These are phyloP conservation scores for Cutaneotrichosporon cyanovorans DNA, from an alignment of 1,284 basidiomycete species.

Conservation along the genomic window DNA sequence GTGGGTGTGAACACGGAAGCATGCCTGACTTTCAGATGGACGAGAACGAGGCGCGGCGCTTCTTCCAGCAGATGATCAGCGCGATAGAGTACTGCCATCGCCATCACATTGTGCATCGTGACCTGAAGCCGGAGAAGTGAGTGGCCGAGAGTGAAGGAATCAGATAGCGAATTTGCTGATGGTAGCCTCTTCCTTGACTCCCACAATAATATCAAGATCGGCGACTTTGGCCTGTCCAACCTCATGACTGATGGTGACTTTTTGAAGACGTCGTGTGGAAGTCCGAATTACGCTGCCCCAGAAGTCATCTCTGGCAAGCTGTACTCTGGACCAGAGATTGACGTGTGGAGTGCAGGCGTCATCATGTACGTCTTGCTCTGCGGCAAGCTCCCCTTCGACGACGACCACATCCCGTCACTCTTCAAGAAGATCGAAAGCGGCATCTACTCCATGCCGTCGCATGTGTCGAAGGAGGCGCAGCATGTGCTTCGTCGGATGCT, in stretches of 20 bases:
- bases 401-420: slow-evolving; percentile 81
- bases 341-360: slow-evolving; percentile 95
- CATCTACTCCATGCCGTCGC: slow-evolving; percentile 69
- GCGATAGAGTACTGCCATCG: slow-evolving; percentile 92
- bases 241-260: slow-evolving; percentile 93
- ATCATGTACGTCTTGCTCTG: slow-evolving; percentile 94
- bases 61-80: slow-evolving; percentile 94
- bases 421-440: slow-evolving; percentile 92
- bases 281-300: slow-evolving; percentile 92
- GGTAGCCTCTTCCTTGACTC: slow-evolving; percentile 49
- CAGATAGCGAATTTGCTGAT: slow-evolving; percentile 2
- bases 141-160: slow-evolving; percentile 15
- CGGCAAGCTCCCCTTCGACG: slow-evolving; percentile 86
- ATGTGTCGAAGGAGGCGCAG: slow-evolving; percentile 67
- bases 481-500: slow-evolving; percentile 78
- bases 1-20: slow-evolving; percentile 16
- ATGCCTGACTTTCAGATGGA: slow-evolving; percentile 55
- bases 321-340: slow-evolving; percentile 91
- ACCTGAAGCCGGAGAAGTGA: slow-evolving; percentile 87
- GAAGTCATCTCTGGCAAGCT: slow-evolving; percentile 88
- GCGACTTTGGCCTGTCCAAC: slow-evolving; percentile 89
- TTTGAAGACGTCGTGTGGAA: slow-evolving; percentile 87
- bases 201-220: slow-evolving; percentile 70
- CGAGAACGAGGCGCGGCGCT: slow-evolving; percentile 72
- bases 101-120: slow-evolving; percentile 90